These are phyloP conservation scores for Artemisia tridentata DNA, from an alignment of 129 eudicot species.

Conservation along the genomic window DNA sequence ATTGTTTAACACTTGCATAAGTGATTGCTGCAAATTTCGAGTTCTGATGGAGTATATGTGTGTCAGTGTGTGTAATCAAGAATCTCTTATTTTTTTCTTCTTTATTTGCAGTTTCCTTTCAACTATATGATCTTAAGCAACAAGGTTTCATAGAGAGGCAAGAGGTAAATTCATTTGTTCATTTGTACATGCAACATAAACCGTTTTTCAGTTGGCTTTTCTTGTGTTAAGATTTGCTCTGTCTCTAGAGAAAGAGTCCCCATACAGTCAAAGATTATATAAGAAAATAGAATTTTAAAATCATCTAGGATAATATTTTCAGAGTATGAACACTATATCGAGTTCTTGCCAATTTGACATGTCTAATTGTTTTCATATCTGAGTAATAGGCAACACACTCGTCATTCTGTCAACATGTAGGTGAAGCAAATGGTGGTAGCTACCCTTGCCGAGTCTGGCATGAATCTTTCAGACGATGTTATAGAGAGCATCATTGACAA, in stretches of 20 bases:
- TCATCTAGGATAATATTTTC: no score
- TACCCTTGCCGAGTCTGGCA: conserved; percentile 88
- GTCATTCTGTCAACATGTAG: conserved; percentile 32
- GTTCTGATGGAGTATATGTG: background rate
- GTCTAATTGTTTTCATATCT: no score
- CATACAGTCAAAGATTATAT: no score
- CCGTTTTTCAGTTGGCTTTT: background rate
- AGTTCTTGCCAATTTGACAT: no score
- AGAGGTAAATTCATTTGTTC: conserved; percentile 47
- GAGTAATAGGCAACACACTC: background rate
- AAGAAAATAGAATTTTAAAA: no score
- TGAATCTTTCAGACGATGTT: conserved; percentile 91
- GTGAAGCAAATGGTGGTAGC: conserved; percentile 99
- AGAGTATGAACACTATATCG: no score
- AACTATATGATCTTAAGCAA: conserved; percentile 92
- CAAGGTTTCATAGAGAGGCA: conserved; percentile 97
- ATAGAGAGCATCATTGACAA: conserved; percentile 64
- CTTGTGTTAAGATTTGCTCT: background rate
- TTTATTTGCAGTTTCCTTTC: conserved; percentile 72
- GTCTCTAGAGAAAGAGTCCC: no score
- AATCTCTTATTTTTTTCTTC: conserved; percentile 1
- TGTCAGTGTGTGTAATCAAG: background rate
- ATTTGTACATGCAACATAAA: background rate
- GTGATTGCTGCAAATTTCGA: no score
- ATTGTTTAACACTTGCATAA: no score